Evolutionary conservation across 2,329 filamentous ascomycete genomes (phyloP), one percentile per base, ranked within the genome.

Genomic region (Ambrosiella xylebori): DNA sequence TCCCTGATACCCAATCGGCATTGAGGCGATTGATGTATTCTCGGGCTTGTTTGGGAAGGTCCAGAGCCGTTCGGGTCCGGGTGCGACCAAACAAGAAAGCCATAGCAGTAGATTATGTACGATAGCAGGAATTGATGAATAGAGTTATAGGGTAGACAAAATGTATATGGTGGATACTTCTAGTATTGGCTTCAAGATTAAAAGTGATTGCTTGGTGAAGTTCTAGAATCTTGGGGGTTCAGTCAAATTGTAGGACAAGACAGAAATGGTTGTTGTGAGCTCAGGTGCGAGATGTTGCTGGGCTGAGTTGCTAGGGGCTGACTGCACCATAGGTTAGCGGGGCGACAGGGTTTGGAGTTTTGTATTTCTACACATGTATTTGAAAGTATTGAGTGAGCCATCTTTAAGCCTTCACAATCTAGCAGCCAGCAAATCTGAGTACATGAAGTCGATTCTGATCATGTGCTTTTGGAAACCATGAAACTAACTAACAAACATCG

Each of bases 61-160:
- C 77, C 52, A 74, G 70, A 27, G 74, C 73, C 58, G 76, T 73
- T 63, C 76, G 72, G 63, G 74, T 72, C 61, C 75, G 71, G 57
- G 72, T 73, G 65, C 77, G 71, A 60, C 75, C 76, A 62, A 80
- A 80, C 53, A 80, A 68, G 65, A 80, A 80, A 38, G 77, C 77
- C 75, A 78, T 78, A 53, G 36, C 11, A 41, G 39, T 41, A 41
- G 39, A 41, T 41, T 41, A 41, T 41, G 3, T 11, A 41, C 39
- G 6, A 38, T 47, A 53, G 53, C 4, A 17, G 9, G 56, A 50
- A 15, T 45, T 5, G 19, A 49, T n/a, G 12, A 6, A 19, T 13
- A 15, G 8, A 12, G 35, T 13, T 38, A 37, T 47, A n/a, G 39
- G 11, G 11, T 7, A 17, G 53, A 19, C 5, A 19, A 5, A 38